Evolutionary conservation across 805 yeast genomes (phyloP).

Genomic region (Candida xiaguanensis): DNA sequence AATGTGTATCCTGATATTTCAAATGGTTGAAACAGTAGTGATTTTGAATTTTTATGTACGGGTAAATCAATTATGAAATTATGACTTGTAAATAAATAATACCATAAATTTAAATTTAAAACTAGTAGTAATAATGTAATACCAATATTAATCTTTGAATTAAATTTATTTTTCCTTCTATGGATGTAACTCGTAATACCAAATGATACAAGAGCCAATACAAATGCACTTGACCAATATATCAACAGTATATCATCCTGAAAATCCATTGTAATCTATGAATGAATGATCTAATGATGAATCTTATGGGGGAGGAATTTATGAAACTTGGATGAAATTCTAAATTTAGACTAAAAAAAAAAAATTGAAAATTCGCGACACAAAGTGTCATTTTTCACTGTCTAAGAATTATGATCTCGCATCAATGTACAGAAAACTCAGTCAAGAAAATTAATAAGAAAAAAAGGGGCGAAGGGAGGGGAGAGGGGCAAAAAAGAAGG

Average conservation of each 20-base stretch:
- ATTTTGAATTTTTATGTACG: background rate
- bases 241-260: slow-evolving; percentile 1
- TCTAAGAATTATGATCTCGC: too few species aligned
- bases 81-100: background rate
- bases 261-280: background rate
- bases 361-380: too few species aligned
- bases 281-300: too few species aligned
- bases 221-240: background rate
- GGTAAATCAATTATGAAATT: background rate
- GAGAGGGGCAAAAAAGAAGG: too few species aligned
- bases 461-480: too few species aligned
- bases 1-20: slow-evolving; percentile 7
- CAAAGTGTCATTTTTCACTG: too few species aligned
- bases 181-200: background rate
- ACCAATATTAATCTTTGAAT: background rate
- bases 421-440: too few species aligned
- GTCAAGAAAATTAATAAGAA: too few species aligned
- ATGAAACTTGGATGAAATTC: too few species aligned
- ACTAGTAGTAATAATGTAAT: background rate
- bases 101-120: slow-evolving; percentile 4
- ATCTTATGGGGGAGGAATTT: too few species aligned
- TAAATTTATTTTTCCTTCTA: background rate
- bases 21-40: slow-evolving; percentile 1
- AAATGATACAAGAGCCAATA: background rate
- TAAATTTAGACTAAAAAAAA: too few species aligned